Base-by-base conservation (phyloP, 164 flowering plant species). In the Cinnamomum micranthum region DNA sequence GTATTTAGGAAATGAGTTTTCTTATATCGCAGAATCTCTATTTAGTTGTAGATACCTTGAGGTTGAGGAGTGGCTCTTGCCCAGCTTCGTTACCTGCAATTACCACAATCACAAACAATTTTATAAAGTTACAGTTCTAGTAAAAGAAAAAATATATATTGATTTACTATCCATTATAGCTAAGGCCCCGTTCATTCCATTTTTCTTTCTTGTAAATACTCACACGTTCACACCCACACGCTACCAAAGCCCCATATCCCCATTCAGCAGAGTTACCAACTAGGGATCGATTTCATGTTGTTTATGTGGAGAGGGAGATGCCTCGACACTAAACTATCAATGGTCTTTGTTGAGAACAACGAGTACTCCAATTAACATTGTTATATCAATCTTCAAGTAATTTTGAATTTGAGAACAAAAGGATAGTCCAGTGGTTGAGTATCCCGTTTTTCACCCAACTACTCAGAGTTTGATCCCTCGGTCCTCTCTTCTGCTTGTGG, bases 31-130 rank as follows among this genome's bases (percentile, higher is more conserved):
- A 55, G 60, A 3, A 17, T 15, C 22, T 65, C 23, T 31, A 23
- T 28, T 25, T 50, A 58, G 24, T 41, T 14, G 13, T 14, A 58
- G 15, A 74, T 55, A 67, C 63, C 72, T 70, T 58, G 55, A 68
- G 71, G 20, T 35, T 35, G 55, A 68, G 0, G 51, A 17, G 3
- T 68, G 71, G 71, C 17, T 68, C 23, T 11, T 68, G 71, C 71
- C 71, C 71, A 15, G 51, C 71, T 35, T 68, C 71, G 33, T 33
- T 68, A 7, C 71, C 71, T 68, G 15, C 50, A 68, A 68, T 33
- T 68, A 19, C 71, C 64, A 69, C 50, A 50, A 55, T 55, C 6
- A 13, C 10, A 69, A 33, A 69, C 13, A 23, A 22, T 12, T 23
- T 12, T 22, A 64, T 3, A 64, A 23, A 22, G 12, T 59, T 59